Evolutionary conservation across 805 yeast species (phyloP).

Genomic region (Saccharomyces jurei): DNA sequence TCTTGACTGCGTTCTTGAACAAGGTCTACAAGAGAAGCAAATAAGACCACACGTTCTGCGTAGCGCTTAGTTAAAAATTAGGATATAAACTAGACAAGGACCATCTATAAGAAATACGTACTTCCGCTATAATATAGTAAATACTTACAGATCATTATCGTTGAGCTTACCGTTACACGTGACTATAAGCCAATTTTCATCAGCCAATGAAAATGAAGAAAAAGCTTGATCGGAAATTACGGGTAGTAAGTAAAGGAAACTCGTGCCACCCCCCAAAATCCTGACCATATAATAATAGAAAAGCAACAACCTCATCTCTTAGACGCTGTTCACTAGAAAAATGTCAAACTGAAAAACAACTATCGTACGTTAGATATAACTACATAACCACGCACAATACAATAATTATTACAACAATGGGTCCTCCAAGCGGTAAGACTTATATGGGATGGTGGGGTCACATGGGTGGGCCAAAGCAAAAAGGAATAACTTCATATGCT

Average conservation of each 20-base stretch:
- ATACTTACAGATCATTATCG: not conserved
- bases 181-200: not conserved
- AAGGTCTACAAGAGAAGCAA: conserved; percentile 93
- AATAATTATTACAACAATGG: conserved; percentile 36
- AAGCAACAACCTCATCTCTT: not conserved
- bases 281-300: not conserved
- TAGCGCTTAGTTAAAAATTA: not conserved
- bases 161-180: not conserved
- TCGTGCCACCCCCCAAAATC: not conserved
- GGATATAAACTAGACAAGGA: not conserved
- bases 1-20: conserved; percentile 73
- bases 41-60: conserved; percentile 31
- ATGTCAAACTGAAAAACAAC: not conserved
- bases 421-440: conserved; percentile 63
- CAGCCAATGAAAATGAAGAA: not conserved
- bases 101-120: not conserved
- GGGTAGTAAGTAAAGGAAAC: not conserved
- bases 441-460: conserved; percentile 98
- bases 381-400: not conserved
- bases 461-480: conserved; percentile 80
- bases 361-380: not conserved
- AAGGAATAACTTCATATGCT: conserved; percentile 77
- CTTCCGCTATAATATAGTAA: not conserved
- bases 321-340: not conserved
- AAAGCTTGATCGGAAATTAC: not conserved